Conservation (phyloP, 768 basidiomycete genomes). For the Lyophyllum decastes region DNA sequence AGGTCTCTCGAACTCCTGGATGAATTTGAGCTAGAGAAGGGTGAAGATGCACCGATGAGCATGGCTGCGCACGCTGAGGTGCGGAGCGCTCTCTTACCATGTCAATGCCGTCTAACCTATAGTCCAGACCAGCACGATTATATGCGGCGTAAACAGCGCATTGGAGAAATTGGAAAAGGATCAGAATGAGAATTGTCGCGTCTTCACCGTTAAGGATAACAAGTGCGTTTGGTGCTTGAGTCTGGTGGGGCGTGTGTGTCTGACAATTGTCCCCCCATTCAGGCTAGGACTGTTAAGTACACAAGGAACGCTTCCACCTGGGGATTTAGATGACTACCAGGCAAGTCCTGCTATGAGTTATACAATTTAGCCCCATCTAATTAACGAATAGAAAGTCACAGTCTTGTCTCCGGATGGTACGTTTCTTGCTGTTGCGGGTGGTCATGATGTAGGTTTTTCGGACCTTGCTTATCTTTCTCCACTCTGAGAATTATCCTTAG, state of each 20-base stretch:
- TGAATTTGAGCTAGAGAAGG: slow-evolving; percentile 75
- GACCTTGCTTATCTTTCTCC: slow-evolving; percentile 5
- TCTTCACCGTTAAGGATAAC: slow-evolving; percentile 58
- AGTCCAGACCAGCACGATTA: slow-evolving; percentile 50
- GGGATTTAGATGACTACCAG: slow-evolving; percentile 80
- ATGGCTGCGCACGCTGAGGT: slow-evolving; percentile 73
- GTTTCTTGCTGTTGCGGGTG: slow-evolving; percentile 72
- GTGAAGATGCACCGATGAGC: slow-evolving; percentile 97
- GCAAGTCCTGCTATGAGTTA: slow-evolving; percentile 41
- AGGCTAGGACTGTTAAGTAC: slow-evolving; percentile 58
- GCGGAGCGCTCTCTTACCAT: slow-evolving; percentile 15
- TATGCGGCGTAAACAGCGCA: slow-evolving; percentile 88
- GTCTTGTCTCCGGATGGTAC: slow-evolving; percentile 70
- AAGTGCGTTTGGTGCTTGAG: slow-evolving; percentile 44
- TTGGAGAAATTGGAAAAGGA: slow-evolving; percentile 60
- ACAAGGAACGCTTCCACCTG: slow-evolving; percentile 60
- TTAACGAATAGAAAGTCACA: slow-evolving; percentile 76
- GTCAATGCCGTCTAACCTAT: slow-evolving; percentile 2
- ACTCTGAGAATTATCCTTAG: slow-evolving; percentile 30
- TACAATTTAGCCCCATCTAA: slow-evolving; percentile 6
- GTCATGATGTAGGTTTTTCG: slow-evolving; percentile 56
- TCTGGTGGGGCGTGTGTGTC: not conserved
- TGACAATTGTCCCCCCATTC: slow-evolving; percentile 2
- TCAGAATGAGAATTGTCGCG: slow-evolving; percentile 84
- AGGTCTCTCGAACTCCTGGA: slow-evolving; percentile 54